Conservation (phyloP, 805 yeast species). For the Candida silvatica region DNA sequence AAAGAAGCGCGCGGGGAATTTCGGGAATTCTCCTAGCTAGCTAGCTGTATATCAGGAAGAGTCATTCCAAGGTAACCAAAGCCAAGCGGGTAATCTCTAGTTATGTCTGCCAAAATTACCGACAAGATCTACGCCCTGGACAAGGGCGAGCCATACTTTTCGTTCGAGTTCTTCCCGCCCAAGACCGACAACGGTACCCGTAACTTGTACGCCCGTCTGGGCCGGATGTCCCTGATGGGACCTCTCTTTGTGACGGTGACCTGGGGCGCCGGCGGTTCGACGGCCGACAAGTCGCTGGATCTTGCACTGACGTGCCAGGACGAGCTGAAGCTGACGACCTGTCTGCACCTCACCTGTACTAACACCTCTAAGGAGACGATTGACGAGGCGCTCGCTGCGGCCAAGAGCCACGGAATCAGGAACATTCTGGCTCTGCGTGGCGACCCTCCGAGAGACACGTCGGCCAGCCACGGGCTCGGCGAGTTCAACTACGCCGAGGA, state of each 20-base stretch:
- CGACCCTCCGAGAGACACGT: slow-evolving; percentile 76
- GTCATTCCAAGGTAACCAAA: too few species aligned
- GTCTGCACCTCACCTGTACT: slow-evolving; percentile 93
- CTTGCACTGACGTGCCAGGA: slow-evolving; percentile 71
- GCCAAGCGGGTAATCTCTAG: too few species aligned
- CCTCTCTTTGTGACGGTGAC: slow-evolving; percentile 90
- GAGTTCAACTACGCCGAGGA: slow-evolving; percentile 79
- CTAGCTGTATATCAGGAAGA: too few species aligned
- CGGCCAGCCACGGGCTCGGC: slow-evolving; percentile 37
- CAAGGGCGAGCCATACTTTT: slow-evolving; percentile 51
- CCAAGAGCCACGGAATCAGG: slow-evolving; percentile 69
- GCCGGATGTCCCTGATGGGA: slow-evolving; percentile 79
- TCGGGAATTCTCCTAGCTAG: too few species aligned
- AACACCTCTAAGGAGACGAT: slow-evolving; percentile 73
- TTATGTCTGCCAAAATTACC: slow-evolving; percentile 31
- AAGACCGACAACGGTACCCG: slow-evolving; percentile 82
- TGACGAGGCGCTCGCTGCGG: slow-evolving; percentile 68
- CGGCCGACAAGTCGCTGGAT: slow-evolving; percentile 78
- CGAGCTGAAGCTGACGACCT: slow-evolving; percentile 77
- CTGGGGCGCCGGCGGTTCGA: slow-evolving; percentile 99
- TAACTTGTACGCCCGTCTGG: slow-evolving; percentile 78
- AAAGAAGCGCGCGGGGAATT: too few species aligned
- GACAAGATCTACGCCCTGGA: slow-evolving; percentile 42
- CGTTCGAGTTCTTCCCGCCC: slow-evolving; percentile 96
- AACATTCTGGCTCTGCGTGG: slow-evolving; percentile 93